These are phyloP conservation scores for Diospyros kaki DNA, from an alignment of 148 eudicot species.

Conservation along the genomic window DNA sequence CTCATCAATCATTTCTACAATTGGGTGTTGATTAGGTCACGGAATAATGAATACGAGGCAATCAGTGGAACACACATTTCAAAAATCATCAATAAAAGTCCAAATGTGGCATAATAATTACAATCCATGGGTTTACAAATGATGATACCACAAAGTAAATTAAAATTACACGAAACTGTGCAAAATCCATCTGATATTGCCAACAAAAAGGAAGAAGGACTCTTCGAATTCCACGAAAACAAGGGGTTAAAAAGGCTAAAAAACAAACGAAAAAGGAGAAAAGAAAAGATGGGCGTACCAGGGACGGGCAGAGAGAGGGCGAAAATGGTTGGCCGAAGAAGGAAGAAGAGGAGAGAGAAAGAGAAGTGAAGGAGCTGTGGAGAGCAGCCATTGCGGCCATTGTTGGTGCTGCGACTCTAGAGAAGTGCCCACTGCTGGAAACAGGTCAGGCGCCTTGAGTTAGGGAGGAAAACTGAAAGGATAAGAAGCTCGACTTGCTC, in stretches of 20 bases:
- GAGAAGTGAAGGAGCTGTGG: constrained; percentile 69
- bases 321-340: constrained; percentile 67
- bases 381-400: constrained; percentile 51
- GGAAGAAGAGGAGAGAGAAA: constrained; percentile 67
- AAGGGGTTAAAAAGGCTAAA: not conserved
- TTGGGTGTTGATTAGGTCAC: too few species aligned
- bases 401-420: not conserved
- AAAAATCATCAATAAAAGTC: too few species aligned
- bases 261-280: not conserved
- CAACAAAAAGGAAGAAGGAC: not conserved
- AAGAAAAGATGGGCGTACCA: constrained; percentile 19
- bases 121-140: not conserved
- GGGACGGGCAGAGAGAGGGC: constrained; percentile 40
- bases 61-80: too few species aligned
- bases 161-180: not conserved
- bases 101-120: too few species aligned
- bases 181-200: constrained; percentile 1
- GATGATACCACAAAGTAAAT: not conserved
- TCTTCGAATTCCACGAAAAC: not conserved
- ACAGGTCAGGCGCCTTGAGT: too few species aligned
- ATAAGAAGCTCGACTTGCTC: too few species aligned
- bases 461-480: too few species aligned
- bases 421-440: not conserved
- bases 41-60: too few species aligned
- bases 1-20: too few species aligned